Evolutionary conservation across 2,329 filamentous ascomycete species (phyloP).

Genomic region (Colletotrichum paranaense): DNA sequence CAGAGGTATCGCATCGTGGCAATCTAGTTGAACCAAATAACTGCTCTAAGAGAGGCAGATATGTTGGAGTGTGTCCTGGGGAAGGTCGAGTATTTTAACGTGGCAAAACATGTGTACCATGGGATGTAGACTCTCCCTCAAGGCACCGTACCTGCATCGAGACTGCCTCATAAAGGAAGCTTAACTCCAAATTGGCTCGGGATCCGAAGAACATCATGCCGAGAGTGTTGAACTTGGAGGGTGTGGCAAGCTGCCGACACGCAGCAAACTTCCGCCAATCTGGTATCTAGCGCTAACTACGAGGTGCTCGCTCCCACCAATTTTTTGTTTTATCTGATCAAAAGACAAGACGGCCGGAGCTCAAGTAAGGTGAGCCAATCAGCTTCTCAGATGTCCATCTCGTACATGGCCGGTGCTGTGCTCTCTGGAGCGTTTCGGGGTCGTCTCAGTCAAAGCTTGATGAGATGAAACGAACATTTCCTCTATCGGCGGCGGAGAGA

Average conservation of each 20-base stretch:
- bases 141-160: not conserved
- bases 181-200: no score
- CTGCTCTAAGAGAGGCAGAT: no score
- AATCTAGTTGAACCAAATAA: not conserved
- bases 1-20: not conserved
- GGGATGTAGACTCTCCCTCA: not conserved
- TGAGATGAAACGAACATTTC: not conserved
- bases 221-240: not conserved
- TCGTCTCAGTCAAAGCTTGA: slow-evolving; percentile 23
- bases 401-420: not conserved
- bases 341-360: not conserved
- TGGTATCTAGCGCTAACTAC: not conserved
- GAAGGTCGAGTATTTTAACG: not conserved
- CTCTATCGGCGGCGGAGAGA: not conserved
- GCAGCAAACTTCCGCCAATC: not conserved
- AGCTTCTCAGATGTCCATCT: not conserved
- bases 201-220: not conserved
- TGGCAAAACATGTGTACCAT: not conserved
- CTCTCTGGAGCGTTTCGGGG: not conserved
- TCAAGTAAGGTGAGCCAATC: not conserved
- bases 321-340: not conserved
- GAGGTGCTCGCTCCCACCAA: no score
- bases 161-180: not conserved
- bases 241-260: not conserved
- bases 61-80: not conserved